phyloP scores from a whole-genome alignment of 495 filamentous ascomycete species.

The Aspergillus affinis region DNA sequence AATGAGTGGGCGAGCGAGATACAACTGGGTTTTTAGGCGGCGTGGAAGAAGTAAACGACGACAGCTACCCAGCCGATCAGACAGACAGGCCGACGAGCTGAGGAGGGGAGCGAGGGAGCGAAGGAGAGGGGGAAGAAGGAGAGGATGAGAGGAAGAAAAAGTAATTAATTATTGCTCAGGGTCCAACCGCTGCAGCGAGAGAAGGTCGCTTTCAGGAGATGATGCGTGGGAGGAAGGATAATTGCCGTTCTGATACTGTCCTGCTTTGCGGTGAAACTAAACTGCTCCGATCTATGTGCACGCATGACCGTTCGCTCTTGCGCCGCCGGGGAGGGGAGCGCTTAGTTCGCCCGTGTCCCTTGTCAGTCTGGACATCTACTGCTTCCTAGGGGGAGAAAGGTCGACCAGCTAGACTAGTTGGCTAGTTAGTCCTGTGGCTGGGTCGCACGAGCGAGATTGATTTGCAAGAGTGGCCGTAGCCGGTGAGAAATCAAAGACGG shows the following conservation, averaged over 20 bases:
- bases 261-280: conserved; percentile 27
- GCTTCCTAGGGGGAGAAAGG: too few species aligned
- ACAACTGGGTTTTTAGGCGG: conserved; percentile 6
- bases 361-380: conserved; percentile 5
- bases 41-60: neutral
- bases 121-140: conserved; percentile 16
- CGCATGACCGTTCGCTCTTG: conserved; percentile 39
- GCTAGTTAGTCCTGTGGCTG: conserved; percentile 15
- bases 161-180: conserved; percentile 6
- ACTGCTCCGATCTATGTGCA: conserved; percentile 32
- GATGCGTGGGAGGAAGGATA: conserved; percentile 13
- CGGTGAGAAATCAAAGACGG: neutral
- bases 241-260: conserved; percentile 10
- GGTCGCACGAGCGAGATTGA: conserved; percentile 10
- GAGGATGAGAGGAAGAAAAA: conserved; percentile 6
- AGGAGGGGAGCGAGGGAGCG: conserved; percentile 11
- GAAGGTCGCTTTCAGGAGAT: conserved; percentile 5
- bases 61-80: neutral
- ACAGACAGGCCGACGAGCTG: neutral
- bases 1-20: neutral
- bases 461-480: conserved; percentile 10
- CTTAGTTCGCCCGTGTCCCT: conserved; percentile 24
- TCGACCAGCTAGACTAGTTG: conserved; percentile 5
- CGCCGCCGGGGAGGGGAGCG: conserved; percentile 32
- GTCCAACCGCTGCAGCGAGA: conserved; percentile 4